Conservation (phyloP, 2,329 filamentous ascomycete species). For the Phialophora expanda region DNA sequence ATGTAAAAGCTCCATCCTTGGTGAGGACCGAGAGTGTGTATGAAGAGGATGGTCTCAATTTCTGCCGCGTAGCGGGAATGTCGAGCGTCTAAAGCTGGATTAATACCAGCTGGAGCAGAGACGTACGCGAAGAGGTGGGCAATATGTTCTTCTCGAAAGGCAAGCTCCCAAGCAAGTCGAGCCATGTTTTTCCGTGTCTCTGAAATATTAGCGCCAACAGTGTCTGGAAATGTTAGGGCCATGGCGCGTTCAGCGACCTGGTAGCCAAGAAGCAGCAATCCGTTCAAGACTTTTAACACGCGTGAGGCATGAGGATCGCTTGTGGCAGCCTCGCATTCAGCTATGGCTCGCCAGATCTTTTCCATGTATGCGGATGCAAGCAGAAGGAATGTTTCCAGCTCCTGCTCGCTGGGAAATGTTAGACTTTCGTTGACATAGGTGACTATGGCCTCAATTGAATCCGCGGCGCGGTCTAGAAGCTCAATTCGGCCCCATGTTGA, state of each 20-base stretch:
- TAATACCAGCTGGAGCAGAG: slow-evolving; percentile 7
- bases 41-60: slow-evolving; percentile 29
- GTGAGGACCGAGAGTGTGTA: slow-evolving; percentile 19
- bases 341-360: slow-evolving; percentile 11
- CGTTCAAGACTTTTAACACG: slow-evolving; percentile 21
- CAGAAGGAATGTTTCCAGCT: slow-evolving; percentile 22
- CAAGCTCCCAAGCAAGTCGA: slow-evolving; percentile 25
- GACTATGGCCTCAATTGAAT: slow-evolving; percentile 23
- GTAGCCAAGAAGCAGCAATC: slow-evolving; percentile 25
- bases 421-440: slow-evolving; percentile 24
- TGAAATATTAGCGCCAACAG: neutral
- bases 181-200: slow-evolving; percentile 20
- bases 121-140: slow-evolving; percentile 18
- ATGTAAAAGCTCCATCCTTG: slow-evolving; percentile 21
- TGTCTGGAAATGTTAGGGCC: neutral
- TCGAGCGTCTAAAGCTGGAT: neutral
- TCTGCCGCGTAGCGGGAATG: slow-evolving; percentile 4
- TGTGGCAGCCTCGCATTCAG: slow-evolving; percentile 3
- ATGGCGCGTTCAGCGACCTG: slow-evolving; percentile 18
- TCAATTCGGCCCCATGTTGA: neutral
- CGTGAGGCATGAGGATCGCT: slow-evolving; percentile 1
- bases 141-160: slow-evolving; percentile 19
- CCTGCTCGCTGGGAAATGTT: slow-evolving; percentile 1
- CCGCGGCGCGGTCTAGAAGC: slow-evolving; percentile 13
- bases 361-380: slow-evolving; percentile 10